Percentiles rank a stretch among this genome's conserved stretches.
Conservation (phyloP, 495 filamentous ascomycete species). For the Hypoxylon intermedium region DNA sequence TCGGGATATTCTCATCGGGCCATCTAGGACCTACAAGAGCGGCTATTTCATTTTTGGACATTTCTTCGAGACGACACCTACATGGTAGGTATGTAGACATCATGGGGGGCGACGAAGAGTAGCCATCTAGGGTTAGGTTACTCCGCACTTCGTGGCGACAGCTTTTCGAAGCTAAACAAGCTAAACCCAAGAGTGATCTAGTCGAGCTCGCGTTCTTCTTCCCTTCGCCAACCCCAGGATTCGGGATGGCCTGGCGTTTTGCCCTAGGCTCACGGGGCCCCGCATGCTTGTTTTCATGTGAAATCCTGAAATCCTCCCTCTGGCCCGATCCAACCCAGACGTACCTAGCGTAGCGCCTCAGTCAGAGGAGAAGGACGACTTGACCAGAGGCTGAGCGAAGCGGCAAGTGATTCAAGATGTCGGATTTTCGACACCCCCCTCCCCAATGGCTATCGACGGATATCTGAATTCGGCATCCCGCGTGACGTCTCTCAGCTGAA, state of each 20-base stretch:
- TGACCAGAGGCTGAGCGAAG: too few relatives aligned
- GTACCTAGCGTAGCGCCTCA: too few relatives aligned
- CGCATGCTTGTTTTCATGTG: conserved; percentile 29
- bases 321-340: conserved; percentile 29
- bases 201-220: conserved; percentile 25
- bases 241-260: conserved; percentile 1
- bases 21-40: conserved; percentile 9
- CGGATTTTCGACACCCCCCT: background rate
- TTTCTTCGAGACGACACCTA: conserved; percentile 8
- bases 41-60: conserved; percentile 5
- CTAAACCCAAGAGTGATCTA: conserved; percentile 32
- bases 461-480: conserved; percentile 27
- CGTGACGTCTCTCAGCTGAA: conserved; percentile 17
- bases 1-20: conserved; percentile 10
- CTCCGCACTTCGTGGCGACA: conserved; percentile 29
- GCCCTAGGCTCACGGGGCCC: conserved; percentile 24
- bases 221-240: conserved; percentile 26
- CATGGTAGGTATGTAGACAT: too few relatives aligned
- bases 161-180: too few relatives aligned
- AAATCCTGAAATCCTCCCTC: conserved; percentile 23
- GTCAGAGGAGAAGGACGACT: too few relatives aligned
- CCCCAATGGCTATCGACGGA: conserved; percentile 4
- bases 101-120: conserved; percentile 17
- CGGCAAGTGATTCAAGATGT: conserved; percentile 1
- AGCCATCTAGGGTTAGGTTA: conserved; percentile 29